Evolutionary conservation across 306 rosid species (phyloP).

Genomic region (Acacia acuminata): DNA sequence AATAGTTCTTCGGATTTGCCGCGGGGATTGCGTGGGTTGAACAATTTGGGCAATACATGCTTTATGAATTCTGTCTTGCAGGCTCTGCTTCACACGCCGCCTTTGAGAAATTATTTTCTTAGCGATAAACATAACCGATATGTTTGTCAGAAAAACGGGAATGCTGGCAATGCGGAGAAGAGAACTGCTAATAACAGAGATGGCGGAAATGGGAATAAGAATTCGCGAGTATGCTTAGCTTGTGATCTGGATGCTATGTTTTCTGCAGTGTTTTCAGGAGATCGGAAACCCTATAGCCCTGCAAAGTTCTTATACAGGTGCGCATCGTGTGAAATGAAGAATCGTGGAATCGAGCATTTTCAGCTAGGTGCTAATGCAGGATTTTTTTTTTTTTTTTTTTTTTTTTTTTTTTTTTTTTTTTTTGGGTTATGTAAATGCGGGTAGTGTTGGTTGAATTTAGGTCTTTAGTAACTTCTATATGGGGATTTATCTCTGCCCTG

Average conservation of each 20-base stretch:
- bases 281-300: conserved; percentile 84
- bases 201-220: conserved; percentile 39
- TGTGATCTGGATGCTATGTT: conserved; percentile 86
- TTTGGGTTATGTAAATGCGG: background rate
- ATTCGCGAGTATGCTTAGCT: conserved; percentile 65
- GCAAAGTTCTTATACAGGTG: conserved; percentile 92
- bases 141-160: conserved; percentile 68
- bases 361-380: background rate
- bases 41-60: conserved; percentile 89
- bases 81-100: conserved; percentile 93
- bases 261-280: conserved; percentile 80
- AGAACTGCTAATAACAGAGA: conserved; percentile 32
- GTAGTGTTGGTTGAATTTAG: background rate
- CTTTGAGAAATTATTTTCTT: conserved; percentile 82
- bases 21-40: conserved; percentile 82
- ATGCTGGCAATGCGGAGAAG: conserved; percentile 32
- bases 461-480: background rate
- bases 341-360: background rate
- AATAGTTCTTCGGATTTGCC: conserved; percentile 50
- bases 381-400: background rate
- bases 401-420: background rate
- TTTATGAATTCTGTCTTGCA: conserved; percentile 95
- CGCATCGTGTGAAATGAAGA: conserved; percentile 2
- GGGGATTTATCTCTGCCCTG: background rate
- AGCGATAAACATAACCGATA: conserved; percentile 84